Percentiles rank a stretch among this genome's conserved stretches.
Evolutionary conservation across 306 rosid species (phyloP).

Genomic region (Astragalus membranaceus): DNA sequence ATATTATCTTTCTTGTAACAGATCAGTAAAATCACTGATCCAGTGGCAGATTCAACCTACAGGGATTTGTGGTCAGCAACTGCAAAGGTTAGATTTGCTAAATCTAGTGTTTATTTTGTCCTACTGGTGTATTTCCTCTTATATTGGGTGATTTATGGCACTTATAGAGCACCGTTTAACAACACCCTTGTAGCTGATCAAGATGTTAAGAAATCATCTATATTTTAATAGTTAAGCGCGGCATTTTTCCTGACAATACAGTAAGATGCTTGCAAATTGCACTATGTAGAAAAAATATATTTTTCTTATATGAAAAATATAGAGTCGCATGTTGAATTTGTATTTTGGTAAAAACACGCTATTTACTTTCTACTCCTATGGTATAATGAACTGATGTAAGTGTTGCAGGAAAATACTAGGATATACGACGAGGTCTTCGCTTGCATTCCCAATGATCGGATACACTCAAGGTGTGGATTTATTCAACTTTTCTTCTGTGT

Average conservation of each 20-base stretch:
- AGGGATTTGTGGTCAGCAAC: constrained; percentile 81
- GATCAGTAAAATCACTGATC: constrained; percentile 63
- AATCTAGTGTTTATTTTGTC: neutral
- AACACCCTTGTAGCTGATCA: neutral
- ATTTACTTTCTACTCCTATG: neutral
- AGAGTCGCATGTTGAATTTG: neutral
- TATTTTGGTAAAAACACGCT: neutral
- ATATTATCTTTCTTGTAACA: constrained; percentile 14
- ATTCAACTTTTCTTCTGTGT: neutral
- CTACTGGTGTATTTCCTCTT: neutral
- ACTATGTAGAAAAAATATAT: neutral
- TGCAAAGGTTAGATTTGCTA: constrained; percentile 62
- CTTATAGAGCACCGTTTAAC: neutral
- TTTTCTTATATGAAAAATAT: neutral
- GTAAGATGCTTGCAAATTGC: neutral
- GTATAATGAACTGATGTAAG: neutral
- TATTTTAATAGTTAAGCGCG: neutral
- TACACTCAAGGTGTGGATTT: constrained; percentile 67
- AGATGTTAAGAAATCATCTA: neutral
- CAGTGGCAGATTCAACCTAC: constrained; percentile 75
- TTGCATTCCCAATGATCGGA: constrained; percentile 81
- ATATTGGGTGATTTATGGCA: neutral
- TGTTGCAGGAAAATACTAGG: constrained; percentile 64
- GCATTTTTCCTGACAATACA: neutral
- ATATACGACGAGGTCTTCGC: constrained; percentile 80